Conservation (phyloP, 2,329 filamentous ascomycete genomes). For the Colletotrichum sp. region DNA sequence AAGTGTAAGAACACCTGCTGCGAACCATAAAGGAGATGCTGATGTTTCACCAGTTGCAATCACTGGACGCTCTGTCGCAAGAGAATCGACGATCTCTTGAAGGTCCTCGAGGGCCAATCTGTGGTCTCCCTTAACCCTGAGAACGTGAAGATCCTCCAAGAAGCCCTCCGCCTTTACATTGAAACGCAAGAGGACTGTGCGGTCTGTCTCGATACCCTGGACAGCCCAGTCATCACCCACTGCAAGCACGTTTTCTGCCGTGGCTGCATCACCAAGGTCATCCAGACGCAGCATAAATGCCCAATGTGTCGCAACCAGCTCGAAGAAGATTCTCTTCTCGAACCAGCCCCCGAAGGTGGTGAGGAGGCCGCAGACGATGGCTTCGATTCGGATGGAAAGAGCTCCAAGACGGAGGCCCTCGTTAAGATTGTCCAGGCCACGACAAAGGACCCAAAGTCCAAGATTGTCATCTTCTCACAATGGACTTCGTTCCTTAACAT, state of each 20-base stretch:
- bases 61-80: conserved; percentile 85
- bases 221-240: conserved; percentile 79
- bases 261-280: conserved; percentile 75
- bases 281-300: conserved; percentile 79
- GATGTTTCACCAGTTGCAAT: conserved; percentile 63
- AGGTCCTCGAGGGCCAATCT: conserved; percentile 69
- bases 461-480: conserved; percentile 77
- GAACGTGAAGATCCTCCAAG: conserved; percentile 74
- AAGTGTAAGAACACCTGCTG: conserved; percentile 57
- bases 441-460: conserved; percentile 65
- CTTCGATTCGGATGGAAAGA: conserved; percentile 69
- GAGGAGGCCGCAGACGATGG: conserved; percentile 49
- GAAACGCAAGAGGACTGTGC: conserved; percentile 84
- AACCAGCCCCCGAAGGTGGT: conserved; percentile 63
- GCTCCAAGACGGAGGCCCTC: conserved; percentile 83
- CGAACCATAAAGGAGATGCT: conserved; percentile 17
- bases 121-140: conserved; percentile 74
- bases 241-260: conserved; percentile 84
- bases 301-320: conserved; percentile 82
- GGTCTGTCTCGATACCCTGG: conserved; percentile 77
- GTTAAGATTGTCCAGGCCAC: conserved; percentile 77
- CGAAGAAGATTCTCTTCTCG: conserved; percentile 63
- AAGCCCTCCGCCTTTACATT: conserved; percentile 76
- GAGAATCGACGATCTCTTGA: conserved; percentile 74
- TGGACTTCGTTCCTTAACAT: conserved; percentile 79